These are phyloP conservation scores for Magnolia kwangsiensis DNA, from an alignment of 164 flowering plant genomes.

Conservation along the genomic window DNA sequence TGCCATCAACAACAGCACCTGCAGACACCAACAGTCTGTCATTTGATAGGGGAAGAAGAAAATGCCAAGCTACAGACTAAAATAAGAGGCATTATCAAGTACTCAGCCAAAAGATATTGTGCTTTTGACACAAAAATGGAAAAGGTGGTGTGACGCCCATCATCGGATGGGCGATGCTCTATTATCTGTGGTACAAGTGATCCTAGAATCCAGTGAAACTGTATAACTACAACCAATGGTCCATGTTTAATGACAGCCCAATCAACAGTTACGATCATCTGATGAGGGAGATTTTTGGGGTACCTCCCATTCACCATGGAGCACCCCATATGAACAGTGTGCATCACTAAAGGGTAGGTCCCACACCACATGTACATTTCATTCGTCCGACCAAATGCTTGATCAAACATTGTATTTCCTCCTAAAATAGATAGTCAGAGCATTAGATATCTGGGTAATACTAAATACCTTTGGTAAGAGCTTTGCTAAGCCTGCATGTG, in stretches of 20 bases:
- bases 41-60: background rate
- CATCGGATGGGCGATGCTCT: background rate
- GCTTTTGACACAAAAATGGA: background rate
- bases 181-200: too few species aligned
- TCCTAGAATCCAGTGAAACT: too few species aligned
- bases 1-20: conserved; percentile 92
- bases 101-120: background rate
- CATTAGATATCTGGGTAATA: background rate
- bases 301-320: background rate
- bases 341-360: background rate
- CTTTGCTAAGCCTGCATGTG: too few species aligned
- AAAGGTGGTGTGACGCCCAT: background rate
- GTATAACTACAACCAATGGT: too few species aligned
- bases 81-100: background rate
- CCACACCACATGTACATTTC: background rate
- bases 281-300: background rate
- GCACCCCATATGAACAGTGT: background rate
- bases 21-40: conserved; percentile 18
- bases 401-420: background rate
- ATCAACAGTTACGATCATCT: background rate
- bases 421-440: background rate
- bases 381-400: background rate
- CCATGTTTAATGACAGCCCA: too few species aligned
- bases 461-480: too few species aligned
- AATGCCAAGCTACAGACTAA: background rate